Base-by-base conservation (phyloP, 768 basidiomycete species). In the Phylloporus arenicola region DNA sequence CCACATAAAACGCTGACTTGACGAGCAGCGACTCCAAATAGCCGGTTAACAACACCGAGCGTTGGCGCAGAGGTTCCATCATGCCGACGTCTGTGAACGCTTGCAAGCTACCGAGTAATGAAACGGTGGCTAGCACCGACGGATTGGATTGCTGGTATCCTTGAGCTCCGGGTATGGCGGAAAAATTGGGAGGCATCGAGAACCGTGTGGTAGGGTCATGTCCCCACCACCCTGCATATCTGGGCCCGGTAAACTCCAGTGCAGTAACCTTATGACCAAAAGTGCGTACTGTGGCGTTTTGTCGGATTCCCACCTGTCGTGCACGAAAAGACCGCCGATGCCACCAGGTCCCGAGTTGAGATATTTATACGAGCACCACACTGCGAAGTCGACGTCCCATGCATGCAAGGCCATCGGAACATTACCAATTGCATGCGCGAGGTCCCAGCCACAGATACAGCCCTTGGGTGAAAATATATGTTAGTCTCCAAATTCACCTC, bases 341-440 rank as follows among this genome's bases (percentile, higher is more conserved):
- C 88, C 92, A 19, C 95, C 95, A 11, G 96, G 93, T 6, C 95
- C 92, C 16, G 93, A 87, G 71, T 97, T 98, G 52, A 97, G 79
- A 67, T 97, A 99, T 72, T 90, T 98, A 79, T 98, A 99, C 29
- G 92, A 88, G 68, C 96, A 99, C 92, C 95, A 98, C 31, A 94
- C 94, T 3, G 95, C 96, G 65, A 97, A 98, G 68, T 99, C 96
- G 58, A 91, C 87, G 57, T 80, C 74, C 95, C 96, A 99, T 52
- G 92, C 88, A 66, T 95, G 91, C 56, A 99, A 73, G 43, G 79
- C 74, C 58, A 95, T 70, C 33, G 90, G 88, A 31, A 98, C 91
- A 68, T 99, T 99, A 43, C 95, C 96, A 40, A 85, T 79, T 6
- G 88, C 95, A 68, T 99, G 96, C 8, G 96, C 96, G 14, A 97